Percentiles rank a stretch among this genome's conserved stretches.
Conservation (phyloP, 164 flowering plant genomes). For the Warburgia ugandensis region DNA sequence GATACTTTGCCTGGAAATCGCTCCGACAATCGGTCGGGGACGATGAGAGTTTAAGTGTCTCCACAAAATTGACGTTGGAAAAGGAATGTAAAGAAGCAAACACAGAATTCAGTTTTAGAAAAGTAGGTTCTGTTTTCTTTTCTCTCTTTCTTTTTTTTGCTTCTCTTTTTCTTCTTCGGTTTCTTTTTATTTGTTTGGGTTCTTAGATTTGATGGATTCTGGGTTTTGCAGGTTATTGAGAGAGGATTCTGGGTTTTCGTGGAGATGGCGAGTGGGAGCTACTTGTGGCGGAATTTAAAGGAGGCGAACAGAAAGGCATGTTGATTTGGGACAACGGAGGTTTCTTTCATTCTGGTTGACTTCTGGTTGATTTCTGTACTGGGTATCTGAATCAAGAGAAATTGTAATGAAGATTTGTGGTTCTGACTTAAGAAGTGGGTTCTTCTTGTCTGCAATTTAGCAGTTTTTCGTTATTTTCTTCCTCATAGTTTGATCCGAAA, state of each 20-base stretch:
- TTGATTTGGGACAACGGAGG: background rate
- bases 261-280: conserved; percentile 80
- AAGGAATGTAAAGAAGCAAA: conserved; percentile 9
- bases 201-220: conserved; percentile 8
- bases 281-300: conserved; percentile 61
- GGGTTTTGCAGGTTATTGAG: conserved; percentile 4
- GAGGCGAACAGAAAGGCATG: conserved; percentile 13
- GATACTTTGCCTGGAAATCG: conserved; percentile 64
- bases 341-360: background rate
- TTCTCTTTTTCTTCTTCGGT: background rate
- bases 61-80: too few relatives aligned
- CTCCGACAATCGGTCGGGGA: conserved; percentile 22
- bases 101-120: conserved; percentile 20
- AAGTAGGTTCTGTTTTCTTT: conserved; percentile 20
- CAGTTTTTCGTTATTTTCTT: background rate
- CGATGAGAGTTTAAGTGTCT: too few relatives aligned
- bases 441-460: background rate
- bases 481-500: background rate
- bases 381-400: too few relatives aligned
- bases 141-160: background rate
- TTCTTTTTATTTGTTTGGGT: background rate
- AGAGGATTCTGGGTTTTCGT: conserved; percentile 63
- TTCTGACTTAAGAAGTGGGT: too few relatives aligned
- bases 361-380: background rate
- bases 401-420: too few relatives aligned